Evolutionary conservation across 106 monocot species (phyloP).

Genomic region (Dactylorhiza incarnata): DNA sequence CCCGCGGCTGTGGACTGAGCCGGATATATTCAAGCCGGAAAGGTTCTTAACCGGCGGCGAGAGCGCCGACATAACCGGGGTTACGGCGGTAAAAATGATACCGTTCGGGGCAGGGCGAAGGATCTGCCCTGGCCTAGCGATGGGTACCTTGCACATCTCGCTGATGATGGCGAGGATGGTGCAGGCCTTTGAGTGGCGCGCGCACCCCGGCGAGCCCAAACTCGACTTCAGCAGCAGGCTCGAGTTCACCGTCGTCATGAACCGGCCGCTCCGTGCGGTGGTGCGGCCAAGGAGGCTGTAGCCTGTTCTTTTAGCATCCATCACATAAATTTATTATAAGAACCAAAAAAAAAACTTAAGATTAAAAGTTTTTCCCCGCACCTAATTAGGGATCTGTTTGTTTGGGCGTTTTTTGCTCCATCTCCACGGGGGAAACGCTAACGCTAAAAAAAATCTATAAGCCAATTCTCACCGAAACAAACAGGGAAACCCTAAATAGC

Average conservation of each 20-base stretch:
- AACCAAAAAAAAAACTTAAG: too few species aligned
- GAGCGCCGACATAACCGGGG: conserved; percentile 70
- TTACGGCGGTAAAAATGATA: conserved; percentile 65
- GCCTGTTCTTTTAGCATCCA: too few species aligned
- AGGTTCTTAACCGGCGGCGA: conserved; percentile 68
- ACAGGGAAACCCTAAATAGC: too few species aligned
- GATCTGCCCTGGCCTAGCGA: conserved; percentile 73
- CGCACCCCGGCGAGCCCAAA: conserved; percentile 44
- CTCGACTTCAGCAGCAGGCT: conserved; percentile 55
- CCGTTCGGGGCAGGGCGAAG: conserved; percentile 80
- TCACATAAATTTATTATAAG: too few species aligned
- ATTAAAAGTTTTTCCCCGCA: too few species aligned
- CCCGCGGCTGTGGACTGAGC: conserved; percentile 50
- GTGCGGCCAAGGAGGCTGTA: conserved; percentile 31
- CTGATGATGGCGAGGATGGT: conserved; percentile 83
- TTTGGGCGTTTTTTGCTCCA: too few species aligned
- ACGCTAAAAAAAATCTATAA: too few species aligned
- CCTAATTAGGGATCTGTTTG: too few species aligned
- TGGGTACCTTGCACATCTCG: conserved; percentile 65
- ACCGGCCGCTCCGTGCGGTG: conserved; percentile 39
- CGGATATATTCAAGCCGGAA: conserved; percentile 62
- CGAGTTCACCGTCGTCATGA: conserved; percentile 92
- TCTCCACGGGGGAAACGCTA: too few species aligned
- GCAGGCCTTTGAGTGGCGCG: conserved; percentile 70
- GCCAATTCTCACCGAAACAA: too few species aligned